phyloP scores from a whole-genome alignment of 1,284 basidiomycete genomes.

The Entoloma clypeatum region DNA sequence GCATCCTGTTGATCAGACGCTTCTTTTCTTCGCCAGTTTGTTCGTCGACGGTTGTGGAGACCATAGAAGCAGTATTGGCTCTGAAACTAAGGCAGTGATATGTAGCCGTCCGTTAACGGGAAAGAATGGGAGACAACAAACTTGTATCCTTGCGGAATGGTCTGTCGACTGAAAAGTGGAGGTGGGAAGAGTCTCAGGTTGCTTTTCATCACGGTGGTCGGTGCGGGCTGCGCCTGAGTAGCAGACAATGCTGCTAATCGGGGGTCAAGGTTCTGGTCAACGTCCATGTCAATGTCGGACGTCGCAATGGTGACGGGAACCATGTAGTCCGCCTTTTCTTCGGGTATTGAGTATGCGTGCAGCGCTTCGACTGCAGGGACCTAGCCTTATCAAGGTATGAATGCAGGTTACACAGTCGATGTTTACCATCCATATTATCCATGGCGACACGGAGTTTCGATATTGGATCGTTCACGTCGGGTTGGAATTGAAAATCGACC shows the following conservation, averaged over 20 bases:
- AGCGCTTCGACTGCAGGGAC: slow-evolving; percentile 62
- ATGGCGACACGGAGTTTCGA: slow-evolving; percentile 68
- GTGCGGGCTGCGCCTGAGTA: slow-evolving; percentile 14
- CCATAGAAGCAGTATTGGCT: slow-evolving; percentile 68
- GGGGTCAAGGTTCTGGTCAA: slow-evolving; percentile 35
- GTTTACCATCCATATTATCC: slow-evolving; percentile 74
- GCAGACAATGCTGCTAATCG: slow-evolving; percentile 35
- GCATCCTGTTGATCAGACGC: slow-evolving; percentile 72
- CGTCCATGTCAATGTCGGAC: slow-evolving; percentile 17
- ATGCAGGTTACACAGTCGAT: neutral
- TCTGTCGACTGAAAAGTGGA: slow-evolving; percentile 78
- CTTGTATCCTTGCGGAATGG: slow-evolving; percentile 77
- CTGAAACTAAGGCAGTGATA: slow-evolving; percentile 58
- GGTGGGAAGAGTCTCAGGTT: slow-evolving; percentile 77
- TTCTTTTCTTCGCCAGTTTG: slow-evolving; percentile 79
- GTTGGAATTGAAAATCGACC: slow-evolving; percentile 88
- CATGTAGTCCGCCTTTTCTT: slow-evolving; percentile 62
- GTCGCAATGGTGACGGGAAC: slow-evolving; percentile 24
- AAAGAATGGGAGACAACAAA: slow-evolving; percentile 29
- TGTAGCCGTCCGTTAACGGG: neutral
- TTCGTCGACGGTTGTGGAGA: slow-evolving; percentile 60
- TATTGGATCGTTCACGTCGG: slow-evolving; percentile 67
- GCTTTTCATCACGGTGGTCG: slow-evolving; percentile 33
- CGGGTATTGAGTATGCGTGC: slow-evolving; percentile 60
- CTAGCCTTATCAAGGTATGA: slow-evolving; percentile 1